phyloP scores from a whole-genome alignment of 768 basidiomycete species.

The Tulasnella sp. region DNA sequence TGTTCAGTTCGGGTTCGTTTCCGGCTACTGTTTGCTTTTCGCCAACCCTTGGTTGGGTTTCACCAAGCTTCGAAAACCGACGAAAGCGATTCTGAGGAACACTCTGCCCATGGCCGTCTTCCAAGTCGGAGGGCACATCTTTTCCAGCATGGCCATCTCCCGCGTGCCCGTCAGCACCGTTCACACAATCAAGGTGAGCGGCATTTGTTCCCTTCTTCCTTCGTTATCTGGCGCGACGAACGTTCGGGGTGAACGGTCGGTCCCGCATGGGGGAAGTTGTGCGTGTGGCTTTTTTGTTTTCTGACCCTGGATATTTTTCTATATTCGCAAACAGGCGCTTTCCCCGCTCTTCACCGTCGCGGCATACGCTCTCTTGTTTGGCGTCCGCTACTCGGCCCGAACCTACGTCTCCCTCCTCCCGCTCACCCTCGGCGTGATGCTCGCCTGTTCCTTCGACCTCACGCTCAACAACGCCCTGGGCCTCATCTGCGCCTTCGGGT shows the following conservation, averaged over 20 bases:
- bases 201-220: no score
- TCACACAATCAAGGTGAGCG: constrained; percentile 88
- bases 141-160: constrained; percentile 94
- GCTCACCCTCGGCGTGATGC: constrained; percentile 91
- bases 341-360: constrained; percentile 96
- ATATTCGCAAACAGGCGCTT: constrained; percentile 51
- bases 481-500: constrained; percentile 91
- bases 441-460: constrained; percentile 89
- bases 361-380: constrained; percentile 86
- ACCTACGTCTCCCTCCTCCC: constrained; percentile 94
- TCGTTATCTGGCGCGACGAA: constrained; percentile 17
- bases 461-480: constrained; percentile 78
- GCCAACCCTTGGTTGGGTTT: constrained; percentile 66
- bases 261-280: background rate
- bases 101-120: constrained; percentile 95
- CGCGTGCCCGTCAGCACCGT: constrained; percentile 95
- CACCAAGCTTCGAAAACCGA: constrained; percentile 58
- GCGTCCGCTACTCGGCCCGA: constrained; percentile 81
- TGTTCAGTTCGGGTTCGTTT: constrained; percentile 93
- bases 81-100: constrained; percentile 54
- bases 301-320: background rate
- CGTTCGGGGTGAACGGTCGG: background rate
- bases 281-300: no score
- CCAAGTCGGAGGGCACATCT: constrained; percentile 96
- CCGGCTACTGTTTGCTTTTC: constrained; percentile 70